These are phyloP conservation scores for Rhodotorula sp. DNA, from an alignment of 1,284 basidiomycete genomes.

Conservation along the genomic window DNA sequence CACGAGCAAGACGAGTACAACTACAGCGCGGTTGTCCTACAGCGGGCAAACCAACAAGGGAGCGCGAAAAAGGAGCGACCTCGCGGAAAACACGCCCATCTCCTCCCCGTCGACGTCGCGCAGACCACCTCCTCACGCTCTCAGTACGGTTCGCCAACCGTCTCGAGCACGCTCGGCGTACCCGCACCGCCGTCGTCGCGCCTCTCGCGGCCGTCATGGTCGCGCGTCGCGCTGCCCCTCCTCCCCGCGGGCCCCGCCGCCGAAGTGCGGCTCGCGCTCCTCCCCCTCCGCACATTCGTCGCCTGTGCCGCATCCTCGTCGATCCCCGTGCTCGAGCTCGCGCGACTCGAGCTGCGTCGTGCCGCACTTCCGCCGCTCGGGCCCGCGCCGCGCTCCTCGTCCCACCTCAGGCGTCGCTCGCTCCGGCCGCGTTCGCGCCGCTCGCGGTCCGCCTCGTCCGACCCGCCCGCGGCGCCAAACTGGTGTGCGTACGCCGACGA, in stretches of 20 bases:
- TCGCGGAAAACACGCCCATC: neutral
- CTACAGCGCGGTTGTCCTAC: too few species aligned
- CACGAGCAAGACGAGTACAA: too few species aligned
- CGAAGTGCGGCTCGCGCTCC: neutral
- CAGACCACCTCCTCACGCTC: too few species aligned
- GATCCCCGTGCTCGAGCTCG: conserved; percentile 8
- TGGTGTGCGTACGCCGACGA: conserved; percentile 7
- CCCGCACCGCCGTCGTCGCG: neutral
- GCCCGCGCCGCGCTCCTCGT: conserved; percentile 13
- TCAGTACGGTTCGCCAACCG: conserved; percentile 14
- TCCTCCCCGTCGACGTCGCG: too few species aligned
- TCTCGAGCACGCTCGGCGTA: conserved; percentile 5
- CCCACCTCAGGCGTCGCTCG: conserved; percentile 21
- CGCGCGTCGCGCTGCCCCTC: neutral
- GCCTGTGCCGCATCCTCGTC: neutral
- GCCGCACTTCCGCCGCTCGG: neutral
- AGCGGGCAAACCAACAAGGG: neutral
- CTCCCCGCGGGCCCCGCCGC: neutral
- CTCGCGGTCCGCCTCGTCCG: conserved; percentile 11
- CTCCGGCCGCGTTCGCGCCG: conserved; percentile 20
- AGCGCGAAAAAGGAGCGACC: neutral
- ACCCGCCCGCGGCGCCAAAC: neutral
- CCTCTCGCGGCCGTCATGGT: neutral
- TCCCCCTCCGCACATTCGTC: neutral
- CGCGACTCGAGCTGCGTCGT: conserved; percentile 8